phyloP scores from a whole-genome alignment of 1,284 basidiomycete genomes.

The Vanrija sp. region DNA sequence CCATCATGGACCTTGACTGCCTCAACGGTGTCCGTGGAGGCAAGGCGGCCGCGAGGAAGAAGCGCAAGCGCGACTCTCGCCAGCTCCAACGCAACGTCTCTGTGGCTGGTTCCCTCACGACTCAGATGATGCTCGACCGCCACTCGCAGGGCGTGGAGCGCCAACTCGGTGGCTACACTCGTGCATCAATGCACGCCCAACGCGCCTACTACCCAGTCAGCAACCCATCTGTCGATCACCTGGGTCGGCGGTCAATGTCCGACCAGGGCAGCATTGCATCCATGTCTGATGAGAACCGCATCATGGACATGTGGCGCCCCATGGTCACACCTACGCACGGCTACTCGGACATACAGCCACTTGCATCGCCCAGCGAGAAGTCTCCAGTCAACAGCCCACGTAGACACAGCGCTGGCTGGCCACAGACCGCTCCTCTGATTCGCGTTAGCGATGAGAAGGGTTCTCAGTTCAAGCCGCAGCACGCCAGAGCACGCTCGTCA shows the following conservation, averaged over 20 bases:
- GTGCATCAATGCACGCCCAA: not conserved
- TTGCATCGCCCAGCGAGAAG: slow-evolving; percentile 7
- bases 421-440: slow-evolving; percentile 15
- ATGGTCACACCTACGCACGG: not conserved
- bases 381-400: not conserved
- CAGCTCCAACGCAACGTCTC: slow-evolving; percentile 44
- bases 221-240: slow-evolving; percentile 10
- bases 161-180: slow-evolving; percentile 6
- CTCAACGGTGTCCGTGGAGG: slow-evolving; percentile 70
- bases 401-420: not conserved
- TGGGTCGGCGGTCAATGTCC: slow-evolving; percentile 9
- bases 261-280: slow-evolving; percentile 15
- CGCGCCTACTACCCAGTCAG: slow-evolving; percentile 17
- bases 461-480: slow-evolving; percentile 18
- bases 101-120: slow-evolving; percentile 40
- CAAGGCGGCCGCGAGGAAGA: slow-evolving; percentile 56
- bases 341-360: slow-evolving; percentile 1
- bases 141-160: slow-evolving; percentile 40
- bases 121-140: slow-evolving; percentile 49
- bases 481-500: slow-evolving; percentile 29
- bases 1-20: slow-evolving; percentile 50
- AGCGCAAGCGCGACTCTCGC: slow-evolving; percentile 38
- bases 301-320: slow-evolving; percentile 33
- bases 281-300: slow-evolving; percentile 25
- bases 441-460: slow-evolving; percentile 21